These are phyloP conservation scores for Pyrus pyrifolia DNA, from an alignment of 306 rosid species.

Conservation along the genomic window DNA sequence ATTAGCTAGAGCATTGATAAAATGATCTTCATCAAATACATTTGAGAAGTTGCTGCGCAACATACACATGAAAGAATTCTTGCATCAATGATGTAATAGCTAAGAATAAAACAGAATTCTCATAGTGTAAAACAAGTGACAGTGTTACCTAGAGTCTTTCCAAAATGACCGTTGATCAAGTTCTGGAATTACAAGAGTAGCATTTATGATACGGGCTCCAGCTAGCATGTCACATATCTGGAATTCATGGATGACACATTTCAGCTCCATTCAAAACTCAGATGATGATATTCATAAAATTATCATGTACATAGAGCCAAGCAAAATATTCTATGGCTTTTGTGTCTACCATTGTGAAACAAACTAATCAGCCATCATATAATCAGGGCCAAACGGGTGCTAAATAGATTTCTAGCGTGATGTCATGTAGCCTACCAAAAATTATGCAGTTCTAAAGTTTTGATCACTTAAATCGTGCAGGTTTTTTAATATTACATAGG, in stretches of 20 bases:
- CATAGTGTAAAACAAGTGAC: slow-evolving; percentile 1
- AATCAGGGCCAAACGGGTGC: neutral
- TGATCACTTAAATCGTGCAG: neutral
- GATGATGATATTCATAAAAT: neutral
- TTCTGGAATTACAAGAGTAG: slow-evolving; percentile 85
- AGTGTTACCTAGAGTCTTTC: slow-evolving; percentile 69
- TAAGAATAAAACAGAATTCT: neutral
- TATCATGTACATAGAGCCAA: neutral
- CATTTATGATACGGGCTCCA: slow-evolving; percentile 78
- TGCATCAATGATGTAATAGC: slow-evolving; percentile 1
- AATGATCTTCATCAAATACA: slow-evolving; percentile 77
- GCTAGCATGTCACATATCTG: slow-evolving; percentile 99
- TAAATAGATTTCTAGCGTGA: neutral
- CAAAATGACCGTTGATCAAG: slow-evolving; percentile 88
- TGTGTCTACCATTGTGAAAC: neutral
- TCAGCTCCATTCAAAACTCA: slow-evolving; percentile 14
- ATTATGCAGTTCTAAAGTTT: neutral
- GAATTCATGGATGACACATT: slow-evolving; percentile 23
- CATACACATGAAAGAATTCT: slow-evolving; percentile 3
- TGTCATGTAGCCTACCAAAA: neutral
- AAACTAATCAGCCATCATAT: slow-evolving; percentile 3
- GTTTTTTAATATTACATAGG: no score
- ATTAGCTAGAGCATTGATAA: slow-evolving; percentile 62
- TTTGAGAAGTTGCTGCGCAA: slow-evolving; percentile 75
- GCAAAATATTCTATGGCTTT: neutral